phyloP scores from a whole-genome alignment of 2,329 filamentous ascomycete species.

The Cladophialophora immunda region DNA sequence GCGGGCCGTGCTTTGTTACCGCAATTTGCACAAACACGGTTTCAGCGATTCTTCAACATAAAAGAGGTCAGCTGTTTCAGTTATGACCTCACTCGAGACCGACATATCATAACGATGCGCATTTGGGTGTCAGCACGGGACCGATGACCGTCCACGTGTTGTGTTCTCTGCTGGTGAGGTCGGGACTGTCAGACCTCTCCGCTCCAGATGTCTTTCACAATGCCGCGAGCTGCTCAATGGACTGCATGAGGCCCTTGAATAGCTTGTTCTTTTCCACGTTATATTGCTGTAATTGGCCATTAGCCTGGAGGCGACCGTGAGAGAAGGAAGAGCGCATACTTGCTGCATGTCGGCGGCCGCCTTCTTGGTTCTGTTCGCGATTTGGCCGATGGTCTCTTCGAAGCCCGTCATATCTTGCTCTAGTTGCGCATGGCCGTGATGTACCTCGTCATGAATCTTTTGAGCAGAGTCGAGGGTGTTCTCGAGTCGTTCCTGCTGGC shows the following conservation, averaged over 20 bases:
- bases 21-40: background rate
- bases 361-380: conserved; percentile 30
- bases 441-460: conserved; percentile 1
- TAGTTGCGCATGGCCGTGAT: conserved; percentile 10
- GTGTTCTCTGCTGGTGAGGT: background rate
- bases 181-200: background rate
- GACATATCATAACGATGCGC: background rate
- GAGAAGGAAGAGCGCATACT: conserved; percentile 19
- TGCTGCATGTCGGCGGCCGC: conserved; percentile 31
- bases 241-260: conserved; percentile 29
- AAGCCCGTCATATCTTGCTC: conserved; percentile 23
- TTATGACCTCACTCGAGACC: conserved; percentile 6
- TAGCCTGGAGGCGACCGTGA: background rate
- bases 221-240: conserved; percentile 31
- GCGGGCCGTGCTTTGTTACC: background rate
- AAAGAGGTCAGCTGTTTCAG: conserved; percentile 19
- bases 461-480: conserved; percentile 18
- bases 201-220: conserved; percentile 18
- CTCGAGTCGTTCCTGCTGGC: conserved; percentile 25
- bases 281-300: conserved; percentile 30
- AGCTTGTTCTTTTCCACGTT: conserved; percentile 31
- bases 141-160: conserved; percentile 1
- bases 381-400: conserved; percentile 24
- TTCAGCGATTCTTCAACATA: background rate
- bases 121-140: conserved; percentile 5